Base-by-base conservation (phyloP, 2,329 filamentous ascomycete genomes). In the Juglanconis oblonga region DNA sequence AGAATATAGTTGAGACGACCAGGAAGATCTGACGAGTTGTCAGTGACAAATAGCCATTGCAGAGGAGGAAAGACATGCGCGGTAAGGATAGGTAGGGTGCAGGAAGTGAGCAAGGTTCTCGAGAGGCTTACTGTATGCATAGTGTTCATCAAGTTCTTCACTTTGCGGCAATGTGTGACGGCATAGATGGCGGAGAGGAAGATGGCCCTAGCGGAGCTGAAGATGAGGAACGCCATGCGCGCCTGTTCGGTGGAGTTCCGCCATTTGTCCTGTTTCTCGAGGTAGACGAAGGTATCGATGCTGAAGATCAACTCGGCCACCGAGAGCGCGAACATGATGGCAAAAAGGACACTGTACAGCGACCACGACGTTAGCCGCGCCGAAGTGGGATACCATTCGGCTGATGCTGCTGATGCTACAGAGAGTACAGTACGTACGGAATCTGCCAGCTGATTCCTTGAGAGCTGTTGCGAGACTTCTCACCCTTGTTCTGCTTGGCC, bases 171-270 rank as follows among this genome's bases (percentile, higher is more conserved):
- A 14, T 60, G 53, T 8, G 47, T 17, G 32, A 52, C 47, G 2
- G 52, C 35, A n/a, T 60, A 60, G 10, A 56, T 40, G 6, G 32
- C 47, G 2, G 58, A 60, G 13, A 60, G 31, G 32, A 60, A 51
- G 35, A 60, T 56, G 5, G 58, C 42, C 24, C 58, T 51, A 4
- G 49, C 58, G 29, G 52, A 38, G 53, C 58, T 60, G 54, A 60
- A 60, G 48, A 60, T 60, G 38, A 60, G 52, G 35, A 60, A 60
- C 9, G 36, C 58, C 58, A 60, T 52, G 4, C 58, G 58, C 36
- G 58, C 58, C 24, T 36, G 57, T 48, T 60, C 58, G 10, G 58
- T 60, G 13, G 14, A 29, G 31, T 47, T 57, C 52, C 54, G 57
- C 58, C 58, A 60, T 42, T 60, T 60, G 40, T 60, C 9, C 35